Base-by-base conservation (phyloP, 148 eudicot genomes). In the Rhododendron molle region DNA sequence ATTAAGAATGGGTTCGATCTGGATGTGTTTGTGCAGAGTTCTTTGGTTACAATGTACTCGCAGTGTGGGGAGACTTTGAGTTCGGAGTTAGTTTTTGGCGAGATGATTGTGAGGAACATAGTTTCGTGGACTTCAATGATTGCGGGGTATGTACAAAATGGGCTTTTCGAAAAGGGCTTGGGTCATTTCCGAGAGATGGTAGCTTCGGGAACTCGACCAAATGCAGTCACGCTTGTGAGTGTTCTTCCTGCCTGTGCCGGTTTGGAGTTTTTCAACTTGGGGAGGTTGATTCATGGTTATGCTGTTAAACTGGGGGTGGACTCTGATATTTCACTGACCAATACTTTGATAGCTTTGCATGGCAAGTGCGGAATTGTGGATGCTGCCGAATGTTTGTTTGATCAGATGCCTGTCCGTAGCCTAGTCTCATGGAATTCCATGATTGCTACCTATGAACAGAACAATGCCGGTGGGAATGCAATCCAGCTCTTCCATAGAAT, bases 371-470 rank as follows among this genome's bases (percentile, higher is more conserved):
- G 88, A 49, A n/a, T 49, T 78, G 62, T 86, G 40, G 78, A 54
- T 12, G 67, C 60, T 30, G 85, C 90, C 20, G 8, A 72, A 38
- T 71, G 28, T 26, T 77, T 88, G 81, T 88, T 88, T 84, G 82
- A 81, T 81, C 79, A 32, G 76, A 84, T 88, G 83, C 28, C 28
- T 15, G 79, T 47, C 20, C 76, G 85, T 52, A 84, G 28, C 85
- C 52, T 86, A 49, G 84, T 90, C 46, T 90, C 92, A 8, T 90
- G 90, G 92, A 90, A 83, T 73, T 78, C 88, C 20, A 86, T 90
- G 87, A 86, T 87, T 71, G 85, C 87, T 40, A 76, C 84, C 30
- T 88, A 88, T 86, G 87, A 60, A 28, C 84, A 86, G 84, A 86
- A 86, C 38, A 85, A 85, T 20, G 69, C 52, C 3, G 28, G 46